These are phyloP conservation scores for Fomitopsis pulvina DNA, from an alignment of 768 basidiomycete species.

Conservation along the genomic window DNA sequence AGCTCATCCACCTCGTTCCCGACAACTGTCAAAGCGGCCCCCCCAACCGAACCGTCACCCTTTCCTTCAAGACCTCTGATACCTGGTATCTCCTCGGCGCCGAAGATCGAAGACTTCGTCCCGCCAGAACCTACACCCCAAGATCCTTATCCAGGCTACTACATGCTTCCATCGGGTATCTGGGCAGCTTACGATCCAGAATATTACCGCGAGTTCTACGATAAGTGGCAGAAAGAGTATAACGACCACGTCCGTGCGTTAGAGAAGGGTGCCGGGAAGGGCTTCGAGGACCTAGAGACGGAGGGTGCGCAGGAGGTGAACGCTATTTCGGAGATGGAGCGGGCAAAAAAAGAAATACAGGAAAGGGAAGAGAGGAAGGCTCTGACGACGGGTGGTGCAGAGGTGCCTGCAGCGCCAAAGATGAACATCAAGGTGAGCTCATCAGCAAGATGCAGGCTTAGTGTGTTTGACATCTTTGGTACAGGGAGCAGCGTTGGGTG, in stretches of 20 bases:
- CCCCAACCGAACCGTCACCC: constrained; percentile 19
- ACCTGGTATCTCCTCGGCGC: constrained; percentile 54
- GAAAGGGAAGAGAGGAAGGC: constrained; percentile 74
- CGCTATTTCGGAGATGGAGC: constrained; percentile 71
- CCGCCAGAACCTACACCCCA: constrained; percentile 68
- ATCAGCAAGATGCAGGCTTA: neutral
- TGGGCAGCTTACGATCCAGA: constrained; percentile 71
- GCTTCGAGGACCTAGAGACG: constrained; percentile 61
- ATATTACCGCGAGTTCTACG: constrained; percentile 62
- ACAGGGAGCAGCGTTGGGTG: constrained; percentile 65
- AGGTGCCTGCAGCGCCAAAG: constrained; percentile 51
- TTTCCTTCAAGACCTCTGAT: constrained; percentile 14
- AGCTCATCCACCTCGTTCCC: constrained; percentile 19
- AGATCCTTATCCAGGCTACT: constrained; percentile 85
- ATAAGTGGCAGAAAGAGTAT: constrained; percentile 71
- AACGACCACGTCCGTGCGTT: constrained; percentile 64
- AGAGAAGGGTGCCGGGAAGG: constrained; percentile 61
- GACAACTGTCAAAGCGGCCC: constrained; percentile 4
- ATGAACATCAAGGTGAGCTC: constrained; percentile 75
- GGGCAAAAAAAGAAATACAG: constrained; percentile 65
- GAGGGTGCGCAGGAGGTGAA: constrained; percentile 53
- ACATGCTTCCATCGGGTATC: constrained; percentile 71
- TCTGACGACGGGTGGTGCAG: constrained; percentile 57
- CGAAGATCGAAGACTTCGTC: constrained; percentile 56
- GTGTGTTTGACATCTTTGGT: constrained; percentile 1